phyloP scores from a whole-genome alignment of 768 basidiomycete genomes.

The Paxillus involutus region DNA sequence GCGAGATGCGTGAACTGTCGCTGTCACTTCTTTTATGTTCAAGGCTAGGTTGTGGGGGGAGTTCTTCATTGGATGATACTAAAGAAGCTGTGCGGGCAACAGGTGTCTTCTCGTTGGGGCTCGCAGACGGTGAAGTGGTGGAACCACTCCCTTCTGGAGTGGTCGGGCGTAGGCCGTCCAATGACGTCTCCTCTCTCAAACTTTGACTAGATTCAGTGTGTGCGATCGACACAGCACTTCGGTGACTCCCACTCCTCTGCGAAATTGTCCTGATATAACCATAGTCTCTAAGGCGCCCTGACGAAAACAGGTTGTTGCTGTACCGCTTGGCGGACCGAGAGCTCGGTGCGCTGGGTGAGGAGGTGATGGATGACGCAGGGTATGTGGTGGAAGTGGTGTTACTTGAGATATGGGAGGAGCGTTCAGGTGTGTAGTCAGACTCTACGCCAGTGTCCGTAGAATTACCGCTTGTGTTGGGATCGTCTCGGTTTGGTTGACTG shows the following conservation, averaged over 20 bases:
- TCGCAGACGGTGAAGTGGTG: constrained; percentile 41
- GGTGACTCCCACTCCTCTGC: constrained; percentile 41
- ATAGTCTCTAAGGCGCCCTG: constrained; percentile 76
- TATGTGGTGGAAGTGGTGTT: constrained; percentile 34
- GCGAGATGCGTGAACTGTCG: constrained; percentile 35
- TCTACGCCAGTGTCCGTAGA: constrained; percentile 20
- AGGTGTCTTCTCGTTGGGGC: constrained; percentile 40
- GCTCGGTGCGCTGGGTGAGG: constrained; percentile 36
- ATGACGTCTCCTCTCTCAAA: constrained; percentile 44
- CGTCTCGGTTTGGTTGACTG: constrained; percentile 16
- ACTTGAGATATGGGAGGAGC: constrained; percentile 37
- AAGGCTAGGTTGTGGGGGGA: constrained; percentile 14
- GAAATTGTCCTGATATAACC: constrained; percentile 62
- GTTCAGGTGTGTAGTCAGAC: constrained; percentile 32
- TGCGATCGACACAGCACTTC: constrained; percentile 41
- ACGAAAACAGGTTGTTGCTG: constrained; percentile 86
- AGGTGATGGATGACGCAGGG: constrained; percentile 40
- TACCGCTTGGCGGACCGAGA: constrained; percentile 64
- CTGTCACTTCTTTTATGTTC: constrained; percentile 7
- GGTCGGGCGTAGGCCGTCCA: constrained; percentile 46
- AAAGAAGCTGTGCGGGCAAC: constrained; percentile 44
- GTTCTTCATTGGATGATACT: constrained; percentile 34
- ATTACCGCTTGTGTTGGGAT: constrained; percentile 13
- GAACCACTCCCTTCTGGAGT: constrained; percentile 54
- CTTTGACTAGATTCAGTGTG: constrained; percentile 46